A percentile compares a stretch with the other conserved stretches of the same genome.
These are phyloP conservation scores for Craterostigma plantagineum DNA, from an alignment of 257 asterid genomes.

Conservation along the genomic window DNA sequence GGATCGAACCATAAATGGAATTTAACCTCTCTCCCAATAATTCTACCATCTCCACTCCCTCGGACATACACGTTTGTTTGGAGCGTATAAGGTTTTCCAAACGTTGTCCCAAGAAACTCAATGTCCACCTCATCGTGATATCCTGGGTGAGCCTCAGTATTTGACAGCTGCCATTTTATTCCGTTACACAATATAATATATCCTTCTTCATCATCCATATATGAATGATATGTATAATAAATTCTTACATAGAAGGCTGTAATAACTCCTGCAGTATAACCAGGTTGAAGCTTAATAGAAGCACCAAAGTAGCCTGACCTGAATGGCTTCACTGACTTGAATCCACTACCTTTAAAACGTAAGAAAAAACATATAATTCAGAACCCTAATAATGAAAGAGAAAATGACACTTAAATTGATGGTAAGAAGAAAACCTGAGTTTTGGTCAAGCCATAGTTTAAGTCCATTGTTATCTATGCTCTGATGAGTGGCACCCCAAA, in stretches of 20 bases:
- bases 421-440: slow-evolving; percentile 24
- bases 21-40: slow-evolving; percentile 83
- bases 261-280: slow-evolving; percentile 95
- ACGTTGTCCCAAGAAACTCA: slow-evolving; percentile 82
- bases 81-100: slow-evolving; percentile 83
- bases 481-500: slow-evolving; percentile 76
- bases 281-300: slow-evolving; percentile 73
- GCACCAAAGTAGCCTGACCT: slow-evolving; percentile 92
- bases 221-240: too few relatives aligned
- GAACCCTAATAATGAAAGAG: background rate
- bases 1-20: slow-evolving; percentile 97
- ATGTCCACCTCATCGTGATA: slow-evolving; percentile 88
- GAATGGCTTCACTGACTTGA: slow-evolving; percentile 84
- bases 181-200: background rate
- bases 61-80: slow-evolving; percentile 83
- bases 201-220: too few relatives aligned
- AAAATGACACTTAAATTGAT: background rate
- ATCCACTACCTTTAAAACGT: slow-evolving; percentile 57
- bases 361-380: background rate
- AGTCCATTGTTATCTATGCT: slow-evolving; percentile 40
- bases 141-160: slow-evolving; percentile 81
- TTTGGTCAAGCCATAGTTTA: slow-evolving; percentile 68
- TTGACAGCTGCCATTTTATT: slow-evolving; percentile 42
- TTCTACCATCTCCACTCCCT: slow-evolving; percentile 87
- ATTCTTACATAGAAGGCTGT: slow-evolving; percentile 85